Evolutionary conservation across 2,329 filamentous ascomycete genomes (phyloP).

Genomic region (Eurotiales sp.): DNA sequence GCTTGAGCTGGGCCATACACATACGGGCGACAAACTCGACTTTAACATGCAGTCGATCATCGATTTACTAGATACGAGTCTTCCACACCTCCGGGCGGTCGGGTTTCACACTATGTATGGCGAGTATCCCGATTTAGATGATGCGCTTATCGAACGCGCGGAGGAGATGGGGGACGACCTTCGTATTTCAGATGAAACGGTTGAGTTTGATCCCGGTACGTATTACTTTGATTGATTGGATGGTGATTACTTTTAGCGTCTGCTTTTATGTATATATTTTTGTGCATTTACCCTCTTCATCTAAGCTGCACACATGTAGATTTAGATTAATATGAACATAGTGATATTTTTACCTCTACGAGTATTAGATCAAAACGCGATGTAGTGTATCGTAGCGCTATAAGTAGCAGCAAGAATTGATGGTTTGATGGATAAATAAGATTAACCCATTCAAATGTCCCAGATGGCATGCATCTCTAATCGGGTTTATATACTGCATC

Average conservation of each 20-base stretch:
- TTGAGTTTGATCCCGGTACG: constrained; percentile 11
- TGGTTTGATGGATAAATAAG: too few species aligned
- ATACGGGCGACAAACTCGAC: constrained; percentile 16
- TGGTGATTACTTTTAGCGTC: not conserved
- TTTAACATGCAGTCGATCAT: constrained; percentile 23
- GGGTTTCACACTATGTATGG: constrained; percentile 26
- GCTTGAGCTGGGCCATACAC: constrained; percentile 26
- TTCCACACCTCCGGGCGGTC: constrained; percentile 25
- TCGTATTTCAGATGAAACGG: constrained; percentile 11
- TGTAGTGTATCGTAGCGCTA: too few species aligned
- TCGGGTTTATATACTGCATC: constrained; percentile 71
- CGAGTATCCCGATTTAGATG: constrained; percentile 27
- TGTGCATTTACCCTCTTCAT: too few species aligned
- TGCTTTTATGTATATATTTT: not conserved
- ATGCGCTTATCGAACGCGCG: constrained; percentile 21
- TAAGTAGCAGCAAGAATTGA: too few species aligned
- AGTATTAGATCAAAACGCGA: too few species aligned
- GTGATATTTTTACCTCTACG: too few species aligned
- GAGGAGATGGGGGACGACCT: constrained; percentile 1
- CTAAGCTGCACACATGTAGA: too few species aligned
- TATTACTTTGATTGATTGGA: constrained; percentile 14
- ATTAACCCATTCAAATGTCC: not conserved
- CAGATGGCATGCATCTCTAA: constrained; percentile 13
- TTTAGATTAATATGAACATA: too few species aligned
- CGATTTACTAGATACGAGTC: constrained; percentile 20